Base-by-base conservation (phyloP, 108 stramenopile genomes). In the Nitzschia palea region DNA sequence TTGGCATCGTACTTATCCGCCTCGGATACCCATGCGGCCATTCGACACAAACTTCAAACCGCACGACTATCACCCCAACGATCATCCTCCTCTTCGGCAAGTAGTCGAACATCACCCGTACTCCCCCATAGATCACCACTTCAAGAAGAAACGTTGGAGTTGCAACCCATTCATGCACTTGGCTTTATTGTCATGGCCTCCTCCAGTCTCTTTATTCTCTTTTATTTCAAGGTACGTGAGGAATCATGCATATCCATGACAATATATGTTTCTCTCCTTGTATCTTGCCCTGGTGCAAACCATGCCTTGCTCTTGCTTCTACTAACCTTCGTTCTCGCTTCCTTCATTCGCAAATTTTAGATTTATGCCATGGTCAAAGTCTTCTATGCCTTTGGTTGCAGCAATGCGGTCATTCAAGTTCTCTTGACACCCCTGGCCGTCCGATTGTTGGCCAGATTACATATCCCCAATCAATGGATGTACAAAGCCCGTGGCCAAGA, bases 151-250 rank as follows among this genome's bases (percentile, higher is more conserved):
- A 66, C 68, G 14, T 43, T 96, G 64, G 95, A 95, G 43, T 48
- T 97, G 58, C 80, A 79, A 58, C 80, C 86, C 0, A 62, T 67
- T 6, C 97, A 96, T 74, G 92, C 93, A 3, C 26, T 95, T 31
- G 72, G 85, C 8, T 93, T 97, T 62, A 65, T 96, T 18, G 45
- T 90, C 33, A 80, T 91, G 71, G 83, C 95, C 18, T 89, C 84
- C 8, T 74, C 72, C 25, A 71, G 88, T 58, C 73, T 97, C 54
- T 65, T 96, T 12, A 69, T 95, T 22, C 77, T 97, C 1, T 97
- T 95, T 66, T 91, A 86, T 74, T 86, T 97, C 73, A 78, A 93
- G 77, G 77, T 78, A 71, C 36, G 70, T 35, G 31, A 23, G 28
- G 18, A 18, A 55, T 40, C 37, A 6, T 10, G 6, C 37, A 40